Base-by-base conservation (phyloP, 2,329 filamentous ascomycete species). In the Aspergillus brunneoviolaceus region DNA sequence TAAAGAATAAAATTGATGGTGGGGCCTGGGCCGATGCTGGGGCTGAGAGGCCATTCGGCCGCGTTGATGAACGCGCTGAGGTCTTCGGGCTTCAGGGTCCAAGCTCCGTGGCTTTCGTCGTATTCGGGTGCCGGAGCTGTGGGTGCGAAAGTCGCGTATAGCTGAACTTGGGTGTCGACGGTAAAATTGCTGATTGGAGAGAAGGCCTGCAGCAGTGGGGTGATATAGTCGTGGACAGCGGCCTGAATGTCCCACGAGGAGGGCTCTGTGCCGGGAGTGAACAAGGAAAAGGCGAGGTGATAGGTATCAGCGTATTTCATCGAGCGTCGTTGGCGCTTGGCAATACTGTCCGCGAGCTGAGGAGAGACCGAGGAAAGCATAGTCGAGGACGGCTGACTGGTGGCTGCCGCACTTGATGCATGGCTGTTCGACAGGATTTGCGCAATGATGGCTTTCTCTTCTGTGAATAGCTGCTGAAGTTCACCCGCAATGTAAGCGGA, bases 1-100 rank as follows among this genome's bases (percentile, higher is more conserved):
- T 95, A 99, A 29, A 98, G 83, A 59, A 98, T 88, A 73, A 99
- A 98, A 77, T 99, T 98, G 71, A 99, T 88, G 0, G 95, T 99
- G 1, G 95, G 95, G 0, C 94, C 94, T 19, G 87, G 87, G 48
- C 93, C 95, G 66, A 99, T 98, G 59, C 92, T 96, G 0, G 94
- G 94, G 63, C 90, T 96, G 2, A 99, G 79, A 0, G 95, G 95
- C 95, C 95, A 99, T 78, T 99, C 95, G 2, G 95, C 95, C 2
- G 94, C 93, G 70, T 99, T 99, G 76, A 99, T 92, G 71, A 99
- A 99, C 1, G 91, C 93, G 42, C 91, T 92, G 1, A 99, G 82
- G 69, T 96, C 92, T 67, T 96, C 90, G 72, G 92, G 93, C 69
- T 85, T 87, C 39, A 99, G 79, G 0, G 80, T 84, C 86, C 86